Evolutionary conservation across 1,284 basidiomycete genomes (phyloP), one percentile per base, ranked within the genome.

Genomic region (Apiotrichum domesticum): DNA sequence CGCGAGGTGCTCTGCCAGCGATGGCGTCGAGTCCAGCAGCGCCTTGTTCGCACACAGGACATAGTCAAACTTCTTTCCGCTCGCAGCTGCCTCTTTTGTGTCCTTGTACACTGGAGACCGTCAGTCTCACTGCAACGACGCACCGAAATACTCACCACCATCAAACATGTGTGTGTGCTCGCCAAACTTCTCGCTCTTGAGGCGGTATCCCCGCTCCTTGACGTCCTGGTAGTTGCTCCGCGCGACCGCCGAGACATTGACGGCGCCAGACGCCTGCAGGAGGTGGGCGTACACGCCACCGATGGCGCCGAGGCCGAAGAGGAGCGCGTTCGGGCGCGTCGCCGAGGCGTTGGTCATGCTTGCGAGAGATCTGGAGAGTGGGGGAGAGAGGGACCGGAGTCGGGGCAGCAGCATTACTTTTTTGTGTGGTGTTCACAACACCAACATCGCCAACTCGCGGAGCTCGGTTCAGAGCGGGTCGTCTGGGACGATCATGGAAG

Each of bases 251-350:
- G 73, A 74, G 4, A 80, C 76, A 10, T 72, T 56, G 48, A 72
- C 76, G 43, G 63, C 57, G 2, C 72, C 74, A 1, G 75, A 77
- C 0, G 71, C 63, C 15, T 68, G 63, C 11, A 80, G 68, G 52
- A 79, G 72, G 57, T 71, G 75, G 5, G 78, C 76, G 65, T 80
- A 80, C 54, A 80, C 73, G n/a, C 76, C 73, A 15, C 79, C 79
- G 35, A 79, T 75, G 49, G 71, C 71, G 53, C 76, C 76, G 46
- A 75, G 67, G 52, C 76, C 76, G 60, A 77, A 77, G 39, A 77
- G 60, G 32, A 76, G 66, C 53, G 74, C 70, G 58, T 68, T 67
- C 52, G 64, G 64, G 33, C 21, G 21, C 21, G 52, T 21, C 59
- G 65, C 65, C 32, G 21, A 55, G 35, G 21, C 13, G 11, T 52